Percentiles rank a stretch among this genome's conserved stretches.
Conservation (phyloP, 2,329 filamentous ascomycete genomes). For the Pyrenophora teres region DNA sequence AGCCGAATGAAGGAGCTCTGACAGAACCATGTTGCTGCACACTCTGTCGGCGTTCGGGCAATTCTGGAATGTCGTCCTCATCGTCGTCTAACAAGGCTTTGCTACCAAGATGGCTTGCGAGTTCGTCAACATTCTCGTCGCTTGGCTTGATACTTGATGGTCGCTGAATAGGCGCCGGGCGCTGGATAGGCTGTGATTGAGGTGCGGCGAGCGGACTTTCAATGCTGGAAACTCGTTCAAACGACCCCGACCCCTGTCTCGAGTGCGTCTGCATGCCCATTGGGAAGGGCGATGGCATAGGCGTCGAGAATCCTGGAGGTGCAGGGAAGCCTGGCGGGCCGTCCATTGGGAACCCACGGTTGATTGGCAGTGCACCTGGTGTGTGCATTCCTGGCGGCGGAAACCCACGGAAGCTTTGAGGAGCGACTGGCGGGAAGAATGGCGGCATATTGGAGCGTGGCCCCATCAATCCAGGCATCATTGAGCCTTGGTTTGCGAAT, state of each 20-base stretch:
- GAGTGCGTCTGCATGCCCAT: conserved; percentile 64
- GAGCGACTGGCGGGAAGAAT: conserved; percentile 59
- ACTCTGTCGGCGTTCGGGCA: conserved; percentile 59
- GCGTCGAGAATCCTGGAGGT: conserved; percentile 45
- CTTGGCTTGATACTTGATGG: conserved; percentile 72
- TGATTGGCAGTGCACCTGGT: conserved; percentile 60
- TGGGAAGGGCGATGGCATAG: conserved; percentile 46
- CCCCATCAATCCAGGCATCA: conserved; percentile 58
- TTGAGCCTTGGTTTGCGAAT: conserved; percentile 58
- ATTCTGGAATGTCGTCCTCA: conserved; percentile 59
- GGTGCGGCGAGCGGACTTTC: conserved; percentile 58
- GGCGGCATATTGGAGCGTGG: conserved; percentile 60
- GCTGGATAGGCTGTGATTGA: conserved; percentile 73
- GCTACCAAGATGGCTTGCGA: conserved; percentile 83
- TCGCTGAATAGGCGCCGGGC: conserved; percentile 85
- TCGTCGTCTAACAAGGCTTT: conserved; percentile 80
- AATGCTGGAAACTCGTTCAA: conserved; percentile 58
- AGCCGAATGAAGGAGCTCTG: conserved; percentile 39
- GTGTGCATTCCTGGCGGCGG: conserved; percentile 65
- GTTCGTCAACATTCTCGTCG: conserved; percentile 67
- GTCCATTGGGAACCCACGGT: conserved; percentile 60
- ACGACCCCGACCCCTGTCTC: conserved; percentile 73
- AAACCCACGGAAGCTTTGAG: conserved; percentile 60
- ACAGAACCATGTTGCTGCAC: conserved; percentile 42
- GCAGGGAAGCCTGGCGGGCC: conserved; percentile 53